Conservation (phyloP, 257 asterid genomes). For the Penstemon davidsonii region DNA sequence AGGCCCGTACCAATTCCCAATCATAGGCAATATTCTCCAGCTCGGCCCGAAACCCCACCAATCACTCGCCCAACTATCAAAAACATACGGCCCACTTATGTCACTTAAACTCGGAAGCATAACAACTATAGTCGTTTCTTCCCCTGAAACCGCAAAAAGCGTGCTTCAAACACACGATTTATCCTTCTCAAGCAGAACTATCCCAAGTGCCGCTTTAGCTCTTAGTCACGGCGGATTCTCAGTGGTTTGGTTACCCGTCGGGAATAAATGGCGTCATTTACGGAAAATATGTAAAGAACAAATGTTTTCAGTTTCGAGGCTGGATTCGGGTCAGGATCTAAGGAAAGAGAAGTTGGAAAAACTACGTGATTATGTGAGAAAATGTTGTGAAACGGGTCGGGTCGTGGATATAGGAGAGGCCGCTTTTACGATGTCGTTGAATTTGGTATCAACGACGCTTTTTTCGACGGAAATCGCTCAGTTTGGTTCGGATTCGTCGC, state of each 20-base stretch:
- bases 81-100: conserved; percentile 38
- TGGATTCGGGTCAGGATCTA: conserved; percentile 35
- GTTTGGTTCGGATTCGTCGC: conserved; percentile 43
- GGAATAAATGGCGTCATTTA: conserved; percentile 37
- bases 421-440: conserved; percentile 50
- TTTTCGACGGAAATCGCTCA: conserved; percentile 56
- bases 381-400: conserved; percentile 37
- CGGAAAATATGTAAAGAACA: conserved; percentile 42
- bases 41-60: conserved; percentile 39
- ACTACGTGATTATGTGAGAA: conserved; percentile 34
- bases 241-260: conserved; percentile 36
- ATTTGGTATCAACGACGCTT: conserved; percentile 50
- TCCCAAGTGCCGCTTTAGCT: conserved; percentile 1
- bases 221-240: conserved; percentile 26
- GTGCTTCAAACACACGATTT: conserved; percentile 33
- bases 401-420: conserved; percentile 41
- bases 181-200: conserved; percentile 20
- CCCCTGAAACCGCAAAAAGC: conserved; percentile 32
- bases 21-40: conserved; percentile 36
- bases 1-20: conserved; percentile 37
- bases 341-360: conserved; percentile 39
- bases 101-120: conserved; percentile 31
- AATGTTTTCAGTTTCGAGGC: conserved; percentile 38
- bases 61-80: conserved; percentile 34
- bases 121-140: conserved; percentile 34